Evolutionary conservation across 2,329 filamentous ascomycete genomes (phyloP).

Genomic region (Fusarium stilboides): DNA sequence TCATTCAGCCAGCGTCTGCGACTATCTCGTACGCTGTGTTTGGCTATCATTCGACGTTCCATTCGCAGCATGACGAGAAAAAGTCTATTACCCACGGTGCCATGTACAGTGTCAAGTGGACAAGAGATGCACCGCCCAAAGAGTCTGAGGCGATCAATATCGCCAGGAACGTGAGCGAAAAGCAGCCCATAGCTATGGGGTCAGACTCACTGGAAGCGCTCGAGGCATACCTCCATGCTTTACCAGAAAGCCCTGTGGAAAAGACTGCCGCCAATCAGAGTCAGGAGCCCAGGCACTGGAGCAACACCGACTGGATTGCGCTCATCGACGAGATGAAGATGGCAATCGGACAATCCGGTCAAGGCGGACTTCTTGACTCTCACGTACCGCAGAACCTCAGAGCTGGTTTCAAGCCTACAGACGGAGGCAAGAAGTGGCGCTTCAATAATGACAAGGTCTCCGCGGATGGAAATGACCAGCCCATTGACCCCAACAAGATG

Average conservation of each 20-base stretch:
- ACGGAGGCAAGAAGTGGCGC: constrained; percentile 5
- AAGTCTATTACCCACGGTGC: background rate
- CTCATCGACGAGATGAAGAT: constrained; percentile 2
- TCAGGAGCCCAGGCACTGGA: background rate
- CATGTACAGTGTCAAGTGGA: background rate
- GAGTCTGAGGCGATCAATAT: background rate
- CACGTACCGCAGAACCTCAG: constrained; percentile 5
- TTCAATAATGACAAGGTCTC: background rate
- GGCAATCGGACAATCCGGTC: background rate
- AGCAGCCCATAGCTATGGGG: background rate
- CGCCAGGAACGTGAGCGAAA: background rate
- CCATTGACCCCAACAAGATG: constrained; percentile 1
- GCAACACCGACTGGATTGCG: background rate
- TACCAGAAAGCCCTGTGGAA: background rate
- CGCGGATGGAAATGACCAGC: background rate
- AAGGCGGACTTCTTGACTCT: background rate
- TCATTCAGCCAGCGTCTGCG: background rate
- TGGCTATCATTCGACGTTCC: background rate
- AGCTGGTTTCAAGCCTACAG: constrained; percentile 1
- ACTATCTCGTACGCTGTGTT: background rate
- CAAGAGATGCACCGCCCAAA: background rate
- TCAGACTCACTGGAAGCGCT: background rate
- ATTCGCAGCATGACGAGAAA: background rate
- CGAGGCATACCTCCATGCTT: background rate
- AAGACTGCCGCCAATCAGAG: background rate